These are phyloP conservation scores for Tarenaya hassleriana DNA, from an alignment of 345 rosid genomes.

Conservation along the genomic window DNA sequence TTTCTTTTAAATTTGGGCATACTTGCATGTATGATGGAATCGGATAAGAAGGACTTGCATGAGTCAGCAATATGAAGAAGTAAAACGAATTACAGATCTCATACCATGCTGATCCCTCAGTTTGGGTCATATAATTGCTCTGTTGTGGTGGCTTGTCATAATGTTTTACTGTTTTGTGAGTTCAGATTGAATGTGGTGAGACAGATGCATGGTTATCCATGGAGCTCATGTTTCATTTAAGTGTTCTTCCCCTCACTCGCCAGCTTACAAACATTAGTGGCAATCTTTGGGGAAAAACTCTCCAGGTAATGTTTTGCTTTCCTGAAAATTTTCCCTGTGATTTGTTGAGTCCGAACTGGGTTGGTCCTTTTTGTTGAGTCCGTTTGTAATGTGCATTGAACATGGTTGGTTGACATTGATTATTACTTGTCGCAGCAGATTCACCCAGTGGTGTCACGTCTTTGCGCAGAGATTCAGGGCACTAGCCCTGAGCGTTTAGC, in stretches of 20 bases:
- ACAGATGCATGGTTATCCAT: constrained; percentile 97
- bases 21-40: not conserved
- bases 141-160: constrained; percentile 12
- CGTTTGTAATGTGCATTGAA: too few species aligned
- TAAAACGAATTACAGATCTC: too few species aligned
- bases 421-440: constrained; percentile 97
- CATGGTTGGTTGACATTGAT: constrained; percentile 95
- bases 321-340: constrained; percentile 2
- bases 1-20: not conserved
- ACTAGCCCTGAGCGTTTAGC: constrained; percentile 94
- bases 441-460: constrained; percentile 93
- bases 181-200: constrained; percentile 91
- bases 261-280: constrained; percentile 97
- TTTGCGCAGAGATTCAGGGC: constrained; percentile 94
- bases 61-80: too few species aligned
- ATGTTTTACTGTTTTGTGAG: constrained; percentile 18
- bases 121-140: too few species aligned
- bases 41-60: too few species aligned
- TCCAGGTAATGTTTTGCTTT: constrained; percentile 64
- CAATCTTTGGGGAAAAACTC: constrained; percentile 96
- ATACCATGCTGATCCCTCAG: too few species aligned
- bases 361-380: too few species aligned
- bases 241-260: constrained; percentile 96
- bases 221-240: constrained; percentile 98
- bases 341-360: constrained; percentile 6